Conservation (phyloP, 1,284 basidiomycete species). For the Ustilago shanxiensis region DNA sequence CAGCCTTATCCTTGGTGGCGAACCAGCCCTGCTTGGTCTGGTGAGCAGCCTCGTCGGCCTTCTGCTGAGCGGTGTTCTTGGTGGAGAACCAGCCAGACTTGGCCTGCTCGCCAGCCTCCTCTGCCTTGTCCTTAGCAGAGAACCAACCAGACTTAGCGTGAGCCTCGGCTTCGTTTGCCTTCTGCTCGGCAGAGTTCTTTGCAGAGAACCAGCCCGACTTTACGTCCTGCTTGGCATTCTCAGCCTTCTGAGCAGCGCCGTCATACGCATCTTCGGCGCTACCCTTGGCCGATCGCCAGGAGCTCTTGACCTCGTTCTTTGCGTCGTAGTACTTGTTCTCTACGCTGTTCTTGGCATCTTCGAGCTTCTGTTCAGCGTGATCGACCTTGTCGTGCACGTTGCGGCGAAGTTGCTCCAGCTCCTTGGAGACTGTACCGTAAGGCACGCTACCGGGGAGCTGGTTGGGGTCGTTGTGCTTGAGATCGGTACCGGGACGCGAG, state of each 20-base stretch:
- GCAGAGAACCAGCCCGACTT: constrained; percentile 44
- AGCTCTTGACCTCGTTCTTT: constrained; percentile 39
- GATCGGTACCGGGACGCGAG: constrained; percentile 43
- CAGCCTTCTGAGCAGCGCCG: constrained; percentile 25
- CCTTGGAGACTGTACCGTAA: constrained; percentile 48
- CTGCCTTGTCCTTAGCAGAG: constrained; percentile 34
- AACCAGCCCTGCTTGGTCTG: constrained; percentile 40
- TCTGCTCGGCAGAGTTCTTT: constrained; percentile 39
- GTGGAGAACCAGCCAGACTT: constrained; percentile 25
- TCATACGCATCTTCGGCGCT: constrained; percentile 30
- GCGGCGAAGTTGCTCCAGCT: constrained; percentile 35
- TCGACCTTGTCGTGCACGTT: constrained; percentile 39
- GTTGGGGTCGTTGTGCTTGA: constrained; percentile 40
- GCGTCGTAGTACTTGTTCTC: constrained; percentile 28
- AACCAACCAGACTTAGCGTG: constrained; percentile 37
- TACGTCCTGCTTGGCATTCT: constrained; percentile 32
- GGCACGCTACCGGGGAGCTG: constrained; percentile 36
- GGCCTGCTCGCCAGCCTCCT: constrained; percentile 19
- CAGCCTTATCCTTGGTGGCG: constrained; percentile 39
- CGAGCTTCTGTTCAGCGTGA: constrained; percentile 28
- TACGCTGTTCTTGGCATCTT: constrained; percentile 34
- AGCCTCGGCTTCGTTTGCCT: constrained; percentile 27
- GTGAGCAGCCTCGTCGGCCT: constrained; percentile 32
- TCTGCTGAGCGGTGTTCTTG: constrained; percentile 27
- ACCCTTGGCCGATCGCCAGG: constrained; percentile 34